A percentile compares a stretch with the other conserved stretches of the same genome.
Evolutionary conservation across 2,329 filamentous ascomycete species (phyloP).

Genomic region (Trichoderma semiorbis): DNA sequence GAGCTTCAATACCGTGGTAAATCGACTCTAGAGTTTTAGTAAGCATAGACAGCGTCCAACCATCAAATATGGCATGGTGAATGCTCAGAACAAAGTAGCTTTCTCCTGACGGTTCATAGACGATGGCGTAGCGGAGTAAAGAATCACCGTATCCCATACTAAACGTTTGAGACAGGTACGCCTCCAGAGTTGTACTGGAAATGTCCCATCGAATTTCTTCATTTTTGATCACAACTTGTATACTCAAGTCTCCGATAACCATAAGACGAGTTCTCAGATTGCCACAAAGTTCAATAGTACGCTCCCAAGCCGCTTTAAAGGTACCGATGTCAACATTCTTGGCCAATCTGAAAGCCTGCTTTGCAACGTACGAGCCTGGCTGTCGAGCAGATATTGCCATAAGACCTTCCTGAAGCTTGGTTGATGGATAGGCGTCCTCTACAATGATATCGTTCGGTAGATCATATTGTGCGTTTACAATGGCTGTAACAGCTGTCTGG

Average conservation of each 20-base stretch:
- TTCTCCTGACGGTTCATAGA: conserved; percentile 17
- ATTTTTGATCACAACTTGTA: not conserved
- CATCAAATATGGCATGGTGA: conserved; percentile 28
- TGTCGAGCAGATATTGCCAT: conserved; percentile 32
- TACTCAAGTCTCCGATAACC: not conserved
- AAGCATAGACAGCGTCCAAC: conserved; percentile 20
- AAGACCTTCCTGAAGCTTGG: conserved; percentile 38
- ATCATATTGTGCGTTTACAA: not conserved
- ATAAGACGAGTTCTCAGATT: conserved; percentile 22
- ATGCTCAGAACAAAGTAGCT: not conserved
- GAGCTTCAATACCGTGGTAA: conserved; percentile 3
- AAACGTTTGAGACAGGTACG: not conserved
- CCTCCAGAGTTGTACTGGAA: not conserved
- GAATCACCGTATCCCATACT: not conserved
- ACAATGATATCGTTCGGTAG: conserved; percentile 1
- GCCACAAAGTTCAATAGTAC: not conserved
- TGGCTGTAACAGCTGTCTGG: not conserved
- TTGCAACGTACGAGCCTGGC: conserved; percentile 34
- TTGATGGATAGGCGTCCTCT: conserved; percentile 38
- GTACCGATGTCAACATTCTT: conserved; percentile 22
- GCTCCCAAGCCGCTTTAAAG: conserved; percentile 31
- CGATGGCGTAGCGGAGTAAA: conserved; percentile 1
- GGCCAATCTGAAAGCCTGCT: conserved; percentile 25
- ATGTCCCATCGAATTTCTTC: not conserved
- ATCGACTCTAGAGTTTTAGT: not conserved